Conservation (phyloP, 2,329 filamentous ascomycete species). For the Hypoxylon sp. region DNA sequence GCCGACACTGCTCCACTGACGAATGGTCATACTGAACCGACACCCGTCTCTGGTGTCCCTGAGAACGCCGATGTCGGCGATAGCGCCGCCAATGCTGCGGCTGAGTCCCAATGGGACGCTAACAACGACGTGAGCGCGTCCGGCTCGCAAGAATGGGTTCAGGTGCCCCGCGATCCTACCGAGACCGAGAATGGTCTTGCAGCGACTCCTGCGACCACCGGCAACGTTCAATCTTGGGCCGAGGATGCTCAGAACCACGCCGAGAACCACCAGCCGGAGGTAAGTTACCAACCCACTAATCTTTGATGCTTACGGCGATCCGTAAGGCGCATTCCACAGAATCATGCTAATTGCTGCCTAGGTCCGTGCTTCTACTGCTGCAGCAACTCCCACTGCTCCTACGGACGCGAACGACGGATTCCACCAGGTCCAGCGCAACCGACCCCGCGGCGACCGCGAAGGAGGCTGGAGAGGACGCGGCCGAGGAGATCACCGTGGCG, state of each 20-base stretch:
- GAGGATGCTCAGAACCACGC: constrained; percentile 90
- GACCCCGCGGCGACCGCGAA: constrained; percentile 51
- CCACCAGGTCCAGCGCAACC: constrained; percentile 53
- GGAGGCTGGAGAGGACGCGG: constrained; percentile 49
- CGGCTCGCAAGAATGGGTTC: constrained; percentile 73
- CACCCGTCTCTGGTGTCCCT: constrained; percentile 55
- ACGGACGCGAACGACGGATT: constrained; percentile 52
- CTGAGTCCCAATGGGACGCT: constrained; percentile 75
- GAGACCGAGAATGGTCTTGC: constrained; percentile 78
- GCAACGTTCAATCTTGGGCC: constrained; percentile 79
- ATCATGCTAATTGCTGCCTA: constrained; percentile 37
- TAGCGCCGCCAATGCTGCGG: constrained; percentile 70
- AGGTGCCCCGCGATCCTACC: constrained; percentile 77
- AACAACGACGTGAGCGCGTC: constrained; percentile 61
- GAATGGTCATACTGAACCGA: constrained; percentile 60
- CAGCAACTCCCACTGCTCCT: too few species aligned
- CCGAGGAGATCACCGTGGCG: constrained; percentile 51
- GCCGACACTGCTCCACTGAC: constrained; percentile 56
- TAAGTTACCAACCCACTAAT: constrained; percentile 50
- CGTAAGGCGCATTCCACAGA: constrained; percentile 11
- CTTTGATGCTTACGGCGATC: too few species aligned
- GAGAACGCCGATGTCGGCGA: constrained; percentile 66
- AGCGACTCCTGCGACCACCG: constrained; percentile 69
- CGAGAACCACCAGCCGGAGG: constrained; percentile 61
- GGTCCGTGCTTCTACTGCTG: constrained; percentile 41